Base-by-base conservation (phyloP, 1,139 yeast genomes). In the Candida sp. region DNA sequence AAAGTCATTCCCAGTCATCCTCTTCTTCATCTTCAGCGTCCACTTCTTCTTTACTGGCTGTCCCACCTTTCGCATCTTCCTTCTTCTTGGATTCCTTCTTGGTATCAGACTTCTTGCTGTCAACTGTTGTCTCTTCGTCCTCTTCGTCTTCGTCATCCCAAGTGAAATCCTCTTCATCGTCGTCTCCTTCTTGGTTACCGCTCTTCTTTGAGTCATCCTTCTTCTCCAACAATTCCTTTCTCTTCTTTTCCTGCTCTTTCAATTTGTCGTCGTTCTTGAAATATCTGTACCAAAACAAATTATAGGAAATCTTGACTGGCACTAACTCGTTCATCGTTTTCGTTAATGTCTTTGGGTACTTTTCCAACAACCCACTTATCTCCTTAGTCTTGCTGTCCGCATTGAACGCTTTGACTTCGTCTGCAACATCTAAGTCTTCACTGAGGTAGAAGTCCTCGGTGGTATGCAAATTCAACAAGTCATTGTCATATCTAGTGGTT, bases 271-370 rank as follows among this genome's bases (percentile, higher is more conserved):
- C 83, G 64, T 81, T 77, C 53, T 71, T 75, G 66, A 84, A 89
- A 69, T 90, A 93, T 44, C 86, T 78, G 44, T 75, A 72, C 98
- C 98, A 93, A 66, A 93, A 93, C 43, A 74, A 73, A 31, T 78
- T 73, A 58, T 85, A 88, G 1, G 84, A 61, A 12, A 90, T 71
- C 55, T 79, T 67, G 2, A 77, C 81, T 0, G 96, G 96, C 1
- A 90, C 96, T 9, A 92, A 65, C 22, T 75, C 73, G 50, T 85
- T 84, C 85, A 85, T 84, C 44, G 89, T 68, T 39, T 72, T 72
- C 32, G 78, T 72, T 55, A 92, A 77, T 17, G 85, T 80, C 17
- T 63, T 60, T 3, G 84, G 78, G 57, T 85, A 81, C 51, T 72
- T 66, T 35, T 59, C 72, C 49, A 90, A 70, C 31, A 84, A 73